Percentiles rank a stretch among this genome's conserved stretches.
Evolutionary conservation across 345 rosid genomes (phyloP).

Genomic region (Syzygium grande): DNA sequence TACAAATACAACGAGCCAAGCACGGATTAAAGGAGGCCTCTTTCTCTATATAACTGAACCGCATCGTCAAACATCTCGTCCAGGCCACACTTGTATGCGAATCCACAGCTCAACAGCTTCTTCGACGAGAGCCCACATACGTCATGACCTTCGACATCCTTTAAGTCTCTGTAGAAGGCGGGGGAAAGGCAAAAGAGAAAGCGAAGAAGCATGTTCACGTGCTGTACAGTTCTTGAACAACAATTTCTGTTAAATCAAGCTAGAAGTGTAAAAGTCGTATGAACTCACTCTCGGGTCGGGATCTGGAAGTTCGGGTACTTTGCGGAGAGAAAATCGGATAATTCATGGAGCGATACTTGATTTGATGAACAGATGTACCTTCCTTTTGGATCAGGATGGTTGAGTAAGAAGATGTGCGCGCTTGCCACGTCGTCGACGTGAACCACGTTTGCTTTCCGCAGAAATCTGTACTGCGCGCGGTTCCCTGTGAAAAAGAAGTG

Average conservation of each 20-base stretch:
- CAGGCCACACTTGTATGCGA: neutral
- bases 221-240: neutral
- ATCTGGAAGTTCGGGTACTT: neutral
- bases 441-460: neutral
- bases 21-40: neutral
- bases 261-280: neutral
- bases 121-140: neutral
- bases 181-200: neutral
- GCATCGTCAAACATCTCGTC: neutral
- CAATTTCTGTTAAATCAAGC: neutral
- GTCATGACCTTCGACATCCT: neutral
- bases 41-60: neutral
- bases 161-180: neutral
- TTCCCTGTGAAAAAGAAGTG: neutral
- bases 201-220: neutral
- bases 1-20: neutral
- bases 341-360: neutral
- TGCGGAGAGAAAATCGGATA: neutral
- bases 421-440: neutral
- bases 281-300: neutral
- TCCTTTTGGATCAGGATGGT: neutral
- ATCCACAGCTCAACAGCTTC: neutral
- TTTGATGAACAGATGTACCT: neutral
- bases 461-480: rapidly evolving
- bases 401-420: neutral